Conservation (phyloP, 2,329 filamentous ascomycete species). For the Fusarium gaditjirri region DNA sequence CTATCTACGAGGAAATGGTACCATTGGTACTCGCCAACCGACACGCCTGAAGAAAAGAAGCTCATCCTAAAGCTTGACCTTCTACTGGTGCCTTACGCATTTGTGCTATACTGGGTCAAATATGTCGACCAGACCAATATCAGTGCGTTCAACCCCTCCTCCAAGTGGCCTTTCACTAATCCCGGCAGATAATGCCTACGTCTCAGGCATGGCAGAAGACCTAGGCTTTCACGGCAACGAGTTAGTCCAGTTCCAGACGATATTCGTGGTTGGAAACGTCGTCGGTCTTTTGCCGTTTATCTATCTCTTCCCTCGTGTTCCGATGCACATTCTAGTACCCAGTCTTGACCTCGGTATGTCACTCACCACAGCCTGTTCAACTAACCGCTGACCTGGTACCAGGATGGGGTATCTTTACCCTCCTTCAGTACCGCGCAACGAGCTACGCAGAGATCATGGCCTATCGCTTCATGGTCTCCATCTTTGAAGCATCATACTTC, state of each 20-base stretch:
- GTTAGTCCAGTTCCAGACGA: not conserved
- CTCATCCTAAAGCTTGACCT: not conserved
- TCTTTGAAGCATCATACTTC: not conserved
- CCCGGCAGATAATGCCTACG: not conserved
- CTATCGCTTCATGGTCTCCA: not conserved
- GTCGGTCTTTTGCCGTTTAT: not conserved
- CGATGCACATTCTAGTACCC: not conserved
- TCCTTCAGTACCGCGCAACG: not conserved
- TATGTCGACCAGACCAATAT: not conserved
- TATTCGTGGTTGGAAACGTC: not conserved
- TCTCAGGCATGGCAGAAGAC: not conserved
- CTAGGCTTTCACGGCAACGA: not conserved
- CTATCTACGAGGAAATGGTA: not conserved
- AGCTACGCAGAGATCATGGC: not conserved
- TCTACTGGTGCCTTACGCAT: not conserved
- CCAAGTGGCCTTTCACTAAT: fast-evolving
- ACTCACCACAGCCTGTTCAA: fast-evolving
- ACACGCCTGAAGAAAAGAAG: not conserved
- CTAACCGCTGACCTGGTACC: fast-evolving
- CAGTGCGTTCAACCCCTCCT: not conserved
- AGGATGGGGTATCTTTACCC: not conserved
- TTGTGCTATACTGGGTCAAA: not conserved
- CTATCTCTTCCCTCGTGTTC: not conserved
- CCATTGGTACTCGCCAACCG: not conserved
- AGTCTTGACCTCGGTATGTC: not conserved